Evolutionary conservation across 108 stramenopile genomes (phyloP).

Genomic region (Skeletonema tropicum): DNA sequence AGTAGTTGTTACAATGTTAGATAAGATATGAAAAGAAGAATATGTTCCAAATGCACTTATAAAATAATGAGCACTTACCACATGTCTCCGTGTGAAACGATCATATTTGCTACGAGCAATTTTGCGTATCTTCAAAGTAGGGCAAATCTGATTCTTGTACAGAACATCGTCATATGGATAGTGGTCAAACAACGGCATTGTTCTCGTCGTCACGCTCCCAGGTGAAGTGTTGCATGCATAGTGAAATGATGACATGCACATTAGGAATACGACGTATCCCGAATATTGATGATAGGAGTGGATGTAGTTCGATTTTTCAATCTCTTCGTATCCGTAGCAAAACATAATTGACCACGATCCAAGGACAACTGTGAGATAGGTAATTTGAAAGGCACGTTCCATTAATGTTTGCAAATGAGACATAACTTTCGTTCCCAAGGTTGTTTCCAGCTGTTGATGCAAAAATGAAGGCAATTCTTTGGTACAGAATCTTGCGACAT

Average conservation of each 20-base stretch:
- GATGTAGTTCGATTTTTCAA: constrained; percentile 55
- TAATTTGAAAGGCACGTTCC: constrained; percentile 36
- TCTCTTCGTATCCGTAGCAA: constrained; percentile 67
- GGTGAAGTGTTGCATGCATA: constrained; percentile 59
- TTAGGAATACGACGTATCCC: constrained; percentile 72
- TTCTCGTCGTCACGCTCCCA: constrained; percentile 68
- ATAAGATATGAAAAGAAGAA: not conserved
- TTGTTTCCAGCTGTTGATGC: constrained; percentile 8
- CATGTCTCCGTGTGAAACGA: constrained; percentile 66
- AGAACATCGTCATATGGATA: constrained; percentile 84
- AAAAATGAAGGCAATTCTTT: constrained; percentile 18
- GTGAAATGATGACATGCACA: constrained; percentile 72
- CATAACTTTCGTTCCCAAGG: constrained; percentile 13
- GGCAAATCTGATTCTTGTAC: constrained; percentile 63
- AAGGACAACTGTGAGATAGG: constrained; percentile 63
- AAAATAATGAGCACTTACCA: constrained; percentile 22
- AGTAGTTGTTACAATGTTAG: not conserved
- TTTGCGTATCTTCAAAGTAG: constrained; percentile 66
- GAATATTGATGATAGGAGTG: constrained; percentile 56
- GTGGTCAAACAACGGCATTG: constrained; percentile 73
- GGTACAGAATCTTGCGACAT: constrained; percentile 23
- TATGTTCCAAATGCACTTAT: not conserved
- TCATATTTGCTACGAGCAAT: constrained; percentile 86
- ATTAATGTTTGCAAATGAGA: constrained; percentile 11
- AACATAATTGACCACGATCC: constrained; percentile 81